These are phyloP conservation scores for Trypanosoma brucei DNA, from an alignment of 208 protist species.

Conservation along the genomic window DNA sequence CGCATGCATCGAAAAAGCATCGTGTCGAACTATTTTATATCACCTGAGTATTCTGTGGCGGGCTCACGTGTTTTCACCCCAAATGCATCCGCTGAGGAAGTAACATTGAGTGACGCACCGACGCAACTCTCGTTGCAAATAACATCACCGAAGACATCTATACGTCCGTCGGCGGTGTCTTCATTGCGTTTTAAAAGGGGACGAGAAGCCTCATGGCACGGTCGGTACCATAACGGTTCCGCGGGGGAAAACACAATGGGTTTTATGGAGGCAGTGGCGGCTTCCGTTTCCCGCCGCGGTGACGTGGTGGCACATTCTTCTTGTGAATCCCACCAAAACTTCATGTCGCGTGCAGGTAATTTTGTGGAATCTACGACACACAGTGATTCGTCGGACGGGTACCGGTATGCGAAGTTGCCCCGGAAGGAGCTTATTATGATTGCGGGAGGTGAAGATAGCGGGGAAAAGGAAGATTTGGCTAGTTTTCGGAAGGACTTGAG, in stretches of 20 bases:
- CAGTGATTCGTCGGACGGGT: constrained; percentile 5
- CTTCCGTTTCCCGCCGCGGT: background rate
- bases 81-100: constrained; percentile 12
- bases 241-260: background rate
- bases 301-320: constrained; percentile 12
- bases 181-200: background rate
- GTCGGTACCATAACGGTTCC: background rate
- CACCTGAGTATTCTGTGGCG: background rate
- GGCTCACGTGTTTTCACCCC: constrained; percentile 8
- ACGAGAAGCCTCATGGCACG: background rate
- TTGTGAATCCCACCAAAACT: constrained; percentile 11
- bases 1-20: background rate
- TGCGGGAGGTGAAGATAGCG: background rate
- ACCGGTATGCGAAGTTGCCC: constrained; percentile 9
- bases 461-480: background rate
- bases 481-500: background rate
- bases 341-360: background rate
- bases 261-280: background rate
- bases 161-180: background rate
- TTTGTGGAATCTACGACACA: constrained; percentile 2
- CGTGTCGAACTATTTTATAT: constrained; percentile 17
- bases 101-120: background rate
- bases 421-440: constrained; percentile 10
- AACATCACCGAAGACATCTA: background rate
- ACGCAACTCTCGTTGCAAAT: background rate